phyloP scores from a whole-genome alignment of 1,284 basidiomycete species.

The Papiliotrema nemorosa region DNA sequence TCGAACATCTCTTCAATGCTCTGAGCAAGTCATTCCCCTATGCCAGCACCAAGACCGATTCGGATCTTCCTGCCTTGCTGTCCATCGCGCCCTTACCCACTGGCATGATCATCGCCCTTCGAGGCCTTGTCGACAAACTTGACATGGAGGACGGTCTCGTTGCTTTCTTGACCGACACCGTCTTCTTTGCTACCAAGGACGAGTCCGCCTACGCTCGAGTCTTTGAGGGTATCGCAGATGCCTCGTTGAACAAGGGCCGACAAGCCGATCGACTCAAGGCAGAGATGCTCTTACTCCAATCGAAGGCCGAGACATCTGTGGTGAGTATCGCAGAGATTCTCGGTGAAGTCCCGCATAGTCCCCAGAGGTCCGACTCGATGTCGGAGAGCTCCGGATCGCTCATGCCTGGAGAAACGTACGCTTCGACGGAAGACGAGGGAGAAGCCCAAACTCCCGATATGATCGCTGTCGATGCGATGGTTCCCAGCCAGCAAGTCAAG shows the following conservation, averaged over 20 bases:
- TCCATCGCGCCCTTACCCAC: constrained; percentile 25
- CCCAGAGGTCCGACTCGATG: constrained; percentile 7
- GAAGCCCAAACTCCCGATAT: constrained; percentile 28
- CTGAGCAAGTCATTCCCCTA: constrained; percentile 28
- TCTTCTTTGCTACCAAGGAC: constrained; percentile 16
- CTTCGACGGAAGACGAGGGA: constrained; percentile 15
- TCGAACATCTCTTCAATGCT: constrained; percentile 28
- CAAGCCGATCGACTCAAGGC: constrained; percentile 20
- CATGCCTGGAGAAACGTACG: constrained; percentile 11
- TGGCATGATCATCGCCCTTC: constrained; percentile 14
- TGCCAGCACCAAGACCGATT: constrained; percentile 12
- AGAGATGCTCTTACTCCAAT: constrained; percentile 21
- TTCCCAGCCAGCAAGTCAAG: background rate
- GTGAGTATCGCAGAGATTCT: constrained; percentile 7
- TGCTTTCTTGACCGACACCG: constrained; percentile 19
- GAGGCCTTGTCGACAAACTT: constrained; percentile 15
- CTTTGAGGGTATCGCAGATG: constrained; percentile 10
- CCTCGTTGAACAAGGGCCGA: constrained; percentile 7
- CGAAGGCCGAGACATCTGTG: constrained; percentile 2
- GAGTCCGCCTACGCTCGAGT: constrained; percentile 13
- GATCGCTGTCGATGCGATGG: constrained; percentile 3
- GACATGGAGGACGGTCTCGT: constrained; percentile 15
- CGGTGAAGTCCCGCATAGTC: background rate
- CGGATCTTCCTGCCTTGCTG: constrained; percentile 23
- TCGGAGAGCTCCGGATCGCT: constrained; percentile 10